Base-by-base conservation (phyloP, 352 stramenopile species). In the Saprolegnia parasitica region DNA sequence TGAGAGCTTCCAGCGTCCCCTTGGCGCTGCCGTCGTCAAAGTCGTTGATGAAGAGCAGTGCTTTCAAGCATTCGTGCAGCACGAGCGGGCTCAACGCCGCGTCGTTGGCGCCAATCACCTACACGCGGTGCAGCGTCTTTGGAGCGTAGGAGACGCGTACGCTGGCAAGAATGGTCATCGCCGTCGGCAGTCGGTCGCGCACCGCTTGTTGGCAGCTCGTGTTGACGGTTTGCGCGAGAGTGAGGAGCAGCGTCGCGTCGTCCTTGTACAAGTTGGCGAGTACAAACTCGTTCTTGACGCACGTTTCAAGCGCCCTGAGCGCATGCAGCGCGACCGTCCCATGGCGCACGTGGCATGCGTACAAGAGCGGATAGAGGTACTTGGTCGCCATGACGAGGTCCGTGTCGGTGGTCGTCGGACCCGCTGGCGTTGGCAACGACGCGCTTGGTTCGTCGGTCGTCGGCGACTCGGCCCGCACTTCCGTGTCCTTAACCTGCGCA, bases 161-260 rank as follows among this genome's bases (percentile, higher is more conserved):
- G 75, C 91, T 95, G 49, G 83, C 76, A 46, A 90, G 90, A 50
- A 92, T 85, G 24, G 79, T 75, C 23, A 93, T 72, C 0, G 83
- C 76, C 18, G 77, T 57, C 0, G 81, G 71, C 47, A 93, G 91
- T 6, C 86, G 78, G 37, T 81, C 80, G 65, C 88, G 88, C 10
- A 95, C 65, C 0, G 76, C 86, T 78, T 95, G 86, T n/a, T 93
- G 80, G 40, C 84, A 93, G n/a, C 82, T 60, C 16, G 85, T 89
- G 18, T 78, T 78, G 39, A 93, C 74, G 0, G 83, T 81, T 26
- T 92, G 78, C 18, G 89, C 76, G 0, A 84, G 71, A 0, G 81
- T 67, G n/a, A 87, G 81, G 4, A 94, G 71, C 46, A 74, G 72
- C 16, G 76, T 86, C 23, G 80, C 74, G 0, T 78, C 67, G 10